Percentiles rank a stretch among this genome's conserved stretches.
phyloP scores from a whole-genome alignment of 2,329 filamentous ascomycete species.

The Westerdykella aurantiaca region DNA sequence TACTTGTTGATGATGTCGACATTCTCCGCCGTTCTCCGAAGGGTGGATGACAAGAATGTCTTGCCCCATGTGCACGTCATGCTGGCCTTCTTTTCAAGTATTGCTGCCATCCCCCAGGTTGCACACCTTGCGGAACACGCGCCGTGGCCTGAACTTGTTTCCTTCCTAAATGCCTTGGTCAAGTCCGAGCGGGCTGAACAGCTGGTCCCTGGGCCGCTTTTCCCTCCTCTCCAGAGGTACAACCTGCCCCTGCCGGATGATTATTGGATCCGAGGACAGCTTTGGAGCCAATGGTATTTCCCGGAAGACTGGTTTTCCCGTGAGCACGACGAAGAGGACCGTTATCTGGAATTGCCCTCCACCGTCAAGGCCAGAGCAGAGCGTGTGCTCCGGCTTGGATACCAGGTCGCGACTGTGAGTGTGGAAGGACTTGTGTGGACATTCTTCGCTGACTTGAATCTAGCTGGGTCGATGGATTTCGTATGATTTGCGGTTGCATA shows the following conservation, averaged over 20 bases:
- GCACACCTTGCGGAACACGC: conserved; percentile 30
- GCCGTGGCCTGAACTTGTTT: conserved; percentile 51
- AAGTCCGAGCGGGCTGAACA: conserved; percentile 36
- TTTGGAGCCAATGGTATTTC: conserved; percentile 56
- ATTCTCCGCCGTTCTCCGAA: conserved; percentile 45
- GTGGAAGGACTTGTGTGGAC: background rate
- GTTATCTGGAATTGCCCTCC: conserved; percentile 56
- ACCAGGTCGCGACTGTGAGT: conserved; percentile 39
- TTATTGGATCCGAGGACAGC: conserved; percentile 58
- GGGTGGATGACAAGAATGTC: conserved; percentile 54
- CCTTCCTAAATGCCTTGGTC: conserved; percentile 51
- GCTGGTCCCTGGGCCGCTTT: conserved; percentile 28
- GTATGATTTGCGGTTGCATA: conserved; percentile 22
- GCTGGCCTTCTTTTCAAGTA: conserved; percentile 53
- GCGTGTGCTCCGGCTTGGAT: conserved; percentile 55
- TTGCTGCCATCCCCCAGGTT: conserved; percentile 35
- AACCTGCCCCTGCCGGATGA: conserved; percentile 62
- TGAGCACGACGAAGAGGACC: conserved; percentile 62
- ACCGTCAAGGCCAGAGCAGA: conserved; percentile 54
- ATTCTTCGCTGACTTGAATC: background rate
- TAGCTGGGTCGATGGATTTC: conserved; percentile 28
- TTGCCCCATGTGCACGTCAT: conserved; percentile 59
- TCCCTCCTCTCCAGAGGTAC: conserved; percentile 46
- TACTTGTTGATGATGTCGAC: conserved; percentile 42
- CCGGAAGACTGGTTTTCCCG: conserved; percentile 56